A percentile compares a stretch with the other conserved stretches of the same genome.
These are phyloP conservation scores for Mollisiaceae sp. DNA, from an alignment of 2,329 filamentous ascomycete genomes.

Conservation along the genomic window DNA sequence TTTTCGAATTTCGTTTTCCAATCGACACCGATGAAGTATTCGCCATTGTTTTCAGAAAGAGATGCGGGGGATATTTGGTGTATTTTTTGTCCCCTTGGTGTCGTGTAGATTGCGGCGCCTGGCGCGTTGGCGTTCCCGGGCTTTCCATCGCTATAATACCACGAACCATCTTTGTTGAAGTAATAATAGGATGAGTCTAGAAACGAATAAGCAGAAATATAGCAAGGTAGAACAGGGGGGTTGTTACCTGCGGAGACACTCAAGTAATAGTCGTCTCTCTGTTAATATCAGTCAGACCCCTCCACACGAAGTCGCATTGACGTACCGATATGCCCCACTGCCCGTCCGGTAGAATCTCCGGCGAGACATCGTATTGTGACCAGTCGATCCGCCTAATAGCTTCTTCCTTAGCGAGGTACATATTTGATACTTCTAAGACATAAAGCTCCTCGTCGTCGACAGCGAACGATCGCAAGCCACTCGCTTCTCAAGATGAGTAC, in stretches of 20 bases:
- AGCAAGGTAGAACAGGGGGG: not conserved
- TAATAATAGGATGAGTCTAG: constrained; percentile 76
- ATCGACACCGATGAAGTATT: not conserved
- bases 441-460: not conserved
- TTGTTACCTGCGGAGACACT: not conserved
- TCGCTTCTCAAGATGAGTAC: not conserved
- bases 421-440: not conserved
- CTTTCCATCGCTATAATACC: constrained; percentile 67
- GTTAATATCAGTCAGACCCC: not conserved
- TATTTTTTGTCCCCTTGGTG: constrained; percentile 49
- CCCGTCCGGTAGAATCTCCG: not conserved
- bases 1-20: not conserved
- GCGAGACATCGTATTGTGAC: not conserved
- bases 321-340: not conserved
- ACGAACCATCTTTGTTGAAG: constrained; percentile 70
- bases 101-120: constrained; percentile 65
- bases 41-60: not conserved
- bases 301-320: not conserved
- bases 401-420: not conserved
- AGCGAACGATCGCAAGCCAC: not conserved
- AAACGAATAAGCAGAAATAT: not conserved
- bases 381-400: not conserved
- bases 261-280: not conserved
- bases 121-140: not conserved
- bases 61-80: not conserved